phyloP scores from a whole-genome alignment of 345 rosid species.

The Salix brachista region DNA sequence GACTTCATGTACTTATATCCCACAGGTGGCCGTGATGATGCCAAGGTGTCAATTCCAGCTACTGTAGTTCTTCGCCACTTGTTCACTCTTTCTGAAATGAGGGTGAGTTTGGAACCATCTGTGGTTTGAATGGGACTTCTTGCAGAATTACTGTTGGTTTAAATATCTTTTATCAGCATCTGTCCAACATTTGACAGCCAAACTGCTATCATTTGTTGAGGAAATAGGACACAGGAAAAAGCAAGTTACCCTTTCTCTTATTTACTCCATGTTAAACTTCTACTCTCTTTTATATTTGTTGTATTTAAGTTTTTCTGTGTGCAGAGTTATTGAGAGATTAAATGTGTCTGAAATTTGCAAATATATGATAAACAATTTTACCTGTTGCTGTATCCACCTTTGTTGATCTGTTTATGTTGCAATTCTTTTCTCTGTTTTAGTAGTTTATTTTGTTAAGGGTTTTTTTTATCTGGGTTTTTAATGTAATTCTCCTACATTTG shows the following conservation, averaged over 20 bases:
- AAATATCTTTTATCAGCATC: neutral
- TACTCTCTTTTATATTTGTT: neutral
- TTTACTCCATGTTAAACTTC: neutral
- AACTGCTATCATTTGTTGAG: neutral
- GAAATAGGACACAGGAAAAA: neutral
- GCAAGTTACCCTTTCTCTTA: neutral
- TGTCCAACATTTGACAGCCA: neutral
- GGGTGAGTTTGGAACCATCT: constrained; percentile 37
- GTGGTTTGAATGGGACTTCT: neutral
- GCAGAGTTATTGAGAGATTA: neutral
- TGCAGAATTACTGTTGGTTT: neutral
- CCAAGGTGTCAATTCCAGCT: constrained; percentile 69
- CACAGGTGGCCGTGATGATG: constrained; percentile 92
- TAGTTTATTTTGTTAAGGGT: neutral
- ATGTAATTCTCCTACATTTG: neutral
- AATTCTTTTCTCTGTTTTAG: neutral
- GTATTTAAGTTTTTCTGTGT: neutral
- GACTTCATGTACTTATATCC: constrained; percentile 15
- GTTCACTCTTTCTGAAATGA: constrained; percentile 85
- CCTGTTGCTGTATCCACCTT: neutral
- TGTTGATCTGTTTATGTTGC: neutral
- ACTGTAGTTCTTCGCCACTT: constrained; percentile 74
- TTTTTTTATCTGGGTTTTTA: neutral
- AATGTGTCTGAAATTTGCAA: neutral
- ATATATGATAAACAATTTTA: neutral